Evolutionary conservation across 306 rosid genomes (phyloP).

Genomic region (Quillaja saponaria): DNA sequence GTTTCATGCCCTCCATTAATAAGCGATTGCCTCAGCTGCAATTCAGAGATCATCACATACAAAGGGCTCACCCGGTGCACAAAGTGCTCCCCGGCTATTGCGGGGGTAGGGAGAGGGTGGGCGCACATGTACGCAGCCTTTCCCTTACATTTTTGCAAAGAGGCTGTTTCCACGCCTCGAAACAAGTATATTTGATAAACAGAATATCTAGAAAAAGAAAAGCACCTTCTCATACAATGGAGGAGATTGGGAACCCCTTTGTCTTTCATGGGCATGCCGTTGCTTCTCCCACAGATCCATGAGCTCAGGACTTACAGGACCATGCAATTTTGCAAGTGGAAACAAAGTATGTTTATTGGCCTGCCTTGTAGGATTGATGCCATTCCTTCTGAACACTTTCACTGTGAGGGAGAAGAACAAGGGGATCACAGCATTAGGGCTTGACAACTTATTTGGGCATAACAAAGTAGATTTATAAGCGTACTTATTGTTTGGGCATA

Average conservation of each 20-base stretch:
- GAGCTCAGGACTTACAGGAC: conserved; percentile 80
- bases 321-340: conserved; percentile 78
- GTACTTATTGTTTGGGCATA: too few relatives aligned
- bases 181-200: conserved; percentile 3
- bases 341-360: conserved; percentile 52
- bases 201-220: conserved; percentile 1
- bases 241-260: conserved; percentile 47
- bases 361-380: conserved; percentile 29
- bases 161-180: too few relatives aligned
- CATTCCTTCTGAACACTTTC: conserved; percentile 46
- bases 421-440: not conserved
- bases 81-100: too few relatives aligned
- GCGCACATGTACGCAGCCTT: too few relatives aligned
- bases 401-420: conserved; percentile 47
- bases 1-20: conserved; percentile 47
- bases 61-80: too few relatives aligned
- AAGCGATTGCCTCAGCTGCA: conserved; percentile 79
- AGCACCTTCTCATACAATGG: conserved; percentile 71
- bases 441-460: too few relatives aligned
- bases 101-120: too few relatives aligned
- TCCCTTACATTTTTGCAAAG: too few relatives aligned
- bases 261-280: conserved; percentile 39
- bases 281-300: conserved; percentile 59
- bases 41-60: conserved; percentile 26
- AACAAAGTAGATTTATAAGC: too few relatives aligned